Percentiles rank a stretch among this genome's conserved stretches.
Evolutionary conservation across 1,284 basidiomycete species (phyloP).

Genomic region (Polyporus tsugae): DNA sequence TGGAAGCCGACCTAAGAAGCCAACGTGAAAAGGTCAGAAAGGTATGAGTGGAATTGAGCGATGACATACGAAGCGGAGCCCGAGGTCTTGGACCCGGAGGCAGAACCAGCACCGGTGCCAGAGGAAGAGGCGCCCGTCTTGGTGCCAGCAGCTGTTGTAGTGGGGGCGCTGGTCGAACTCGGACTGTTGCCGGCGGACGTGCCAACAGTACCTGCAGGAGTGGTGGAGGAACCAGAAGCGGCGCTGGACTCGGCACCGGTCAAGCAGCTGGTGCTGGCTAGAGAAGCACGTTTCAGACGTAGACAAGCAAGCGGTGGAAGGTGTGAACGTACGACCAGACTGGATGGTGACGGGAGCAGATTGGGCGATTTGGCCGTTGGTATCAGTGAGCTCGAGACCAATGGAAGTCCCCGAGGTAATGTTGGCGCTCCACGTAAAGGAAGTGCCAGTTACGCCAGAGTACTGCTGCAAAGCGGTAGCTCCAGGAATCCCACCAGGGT

Average conservation of each 20-base stretch:
- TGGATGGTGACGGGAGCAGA: conserved; percentile 59
- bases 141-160: conserved; percentile 8
- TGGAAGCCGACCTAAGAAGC: conserved; percentile 11
- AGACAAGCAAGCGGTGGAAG: conserved; percentile 14
- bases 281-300: conserved; percentile 4
- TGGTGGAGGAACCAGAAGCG: conserved; percentile 27
- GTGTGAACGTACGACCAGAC: conserved; percentile 48
- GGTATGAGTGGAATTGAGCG: not conserved
- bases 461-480: conserved; percentile 39
- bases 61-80: not conserved
- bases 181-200: conserved; percentile 22
- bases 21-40: not conserved
- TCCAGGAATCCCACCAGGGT: conserved; percentile 35
- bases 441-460: conserved; percentile 32
- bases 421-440: conserved; percentile 42
- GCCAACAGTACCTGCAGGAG: conserved; percentile 19
- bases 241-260: conserved; percentile 26
- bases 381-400: conserved; percentile 62
- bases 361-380: conserved; percentile 54
- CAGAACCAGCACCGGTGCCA: conserved; percentile 5
- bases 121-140: not conserved
- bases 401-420: conserved; percentile 47
- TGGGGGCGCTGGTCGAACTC: conserved; percentile 41
- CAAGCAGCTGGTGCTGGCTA: conserved; percentile 47
- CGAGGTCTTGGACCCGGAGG: conserved; percentile 2